These are phyloP conservation scores for Chernovozyma sophiae-reginae DNA, from an alignment of 1,139 yeast species.

Conservation along the genomic window DNA sequence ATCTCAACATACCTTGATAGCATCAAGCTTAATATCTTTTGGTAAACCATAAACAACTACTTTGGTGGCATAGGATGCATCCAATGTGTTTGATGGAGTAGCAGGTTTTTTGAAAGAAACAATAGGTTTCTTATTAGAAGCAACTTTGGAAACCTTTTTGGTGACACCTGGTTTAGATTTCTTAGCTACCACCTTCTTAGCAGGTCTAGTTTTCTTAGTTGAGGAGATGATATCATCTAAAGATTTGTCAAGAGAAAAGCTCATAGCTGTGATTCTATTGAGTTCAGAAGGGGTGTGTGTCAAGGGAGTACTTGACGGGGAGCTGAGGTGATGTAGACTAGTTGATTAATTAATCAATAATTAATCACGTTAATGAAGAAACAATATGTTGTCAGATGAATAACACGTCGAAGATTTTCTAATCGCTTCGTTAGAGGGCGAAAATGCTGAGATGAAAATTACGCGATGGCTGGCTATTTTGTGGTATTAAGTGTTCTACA, in stretches of 20 bases:
- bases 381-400: too few relatives aligned
- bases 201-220: constrained; percentile 32
- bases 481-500: neutral
- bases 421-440: too few relatives aligned
- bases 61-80: constrained; percentile 61
- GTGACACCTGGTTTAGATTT: constrained; percentile 21
- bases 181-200: constrained; percentile 22
- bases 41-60: constrained; percentile 77
- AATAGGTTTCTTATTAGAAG: constrained; percentile 28
- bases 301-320: too few relatives aligned
- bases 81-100: constrained; percentile 32
- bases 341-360: neutral
- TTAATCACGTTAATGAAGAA: too few relatives aligned
- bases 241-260: constrained; percentile 81
- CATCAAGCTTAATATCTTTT: constrained; percentile 71
- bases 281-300: too few relatives aligned
- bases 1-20: constrained; percentile 70
- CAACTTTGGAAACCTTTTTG: constrained; percentile 28
- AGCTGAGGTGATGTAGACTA: too few relatives aligned
- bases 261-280: constrained; percentile 24
- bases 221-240: constrained; percentile 91
- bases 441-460: neutral
- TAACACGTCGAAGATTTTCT: too few relatives aligned
- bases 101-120: constrained; percentile 41
- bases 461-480: neutral